Conservation (phyloP, 106 monocot genomes). For the Chionographis japonica region DNA sequence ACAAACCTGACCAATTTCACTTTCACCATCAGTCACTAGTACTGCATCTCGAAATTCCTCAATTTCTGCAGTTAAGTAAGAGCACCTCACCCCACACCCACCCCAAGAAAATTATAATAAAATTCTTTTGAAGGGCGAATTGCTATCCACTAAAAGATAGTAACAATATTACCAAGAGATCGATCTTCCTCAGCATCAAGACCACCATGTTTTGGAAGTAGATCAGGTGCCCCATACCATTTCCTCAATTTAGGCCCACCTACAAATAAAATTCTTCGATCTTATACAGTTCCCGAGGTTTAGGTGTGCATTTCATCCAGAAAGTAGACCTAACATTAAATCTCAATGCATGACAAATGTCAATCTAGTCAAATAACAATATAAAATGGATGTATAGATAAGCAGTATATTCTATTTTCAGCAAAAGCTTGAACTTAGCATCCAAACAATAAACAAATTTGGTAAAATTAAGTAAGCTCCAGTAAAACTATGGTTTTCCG, state of each 20-base stretch:
- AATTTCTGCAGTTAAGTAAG: conserved; percentile 24
- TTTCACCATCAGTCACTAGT: conserved; percentile 88
- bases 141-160: background rate
- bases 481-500: too few species aligned
- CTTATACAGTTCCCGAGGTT: background rate
- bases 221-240: conserved; percentile 93
- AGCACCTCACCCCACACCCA: background rate
- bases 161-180: conserved; percentile 21
- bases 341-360: too few species aligned
- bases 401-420: too few species aligned
- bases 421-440: too few species aligned
- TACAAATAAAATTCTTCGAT: conserved; percentile 18
- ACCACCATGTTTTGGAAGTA: conserved; percentile 63
- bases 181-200: conserved; percentile 40
- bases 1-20: conserved; percentile 87
- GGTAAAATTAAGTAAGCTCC: too few species aligned
- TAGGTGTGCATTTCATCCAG: background rate
- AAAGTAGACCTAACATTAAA: background rate
- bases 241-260: conserved; percentile 95
- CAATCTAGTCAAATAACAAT: too few species aligned
- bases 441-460: too few species aligned
- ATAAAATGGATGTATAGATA: too few species aligned
- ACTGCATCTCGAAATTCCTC: conserved; percentile 75
- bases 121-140: background rate
- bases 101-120: background rate